Evolutionary conservation across 2,329 filamentous ascomycete genomes (phyloP).

Genomic region (Fusarium austroafricanum): DNA sequence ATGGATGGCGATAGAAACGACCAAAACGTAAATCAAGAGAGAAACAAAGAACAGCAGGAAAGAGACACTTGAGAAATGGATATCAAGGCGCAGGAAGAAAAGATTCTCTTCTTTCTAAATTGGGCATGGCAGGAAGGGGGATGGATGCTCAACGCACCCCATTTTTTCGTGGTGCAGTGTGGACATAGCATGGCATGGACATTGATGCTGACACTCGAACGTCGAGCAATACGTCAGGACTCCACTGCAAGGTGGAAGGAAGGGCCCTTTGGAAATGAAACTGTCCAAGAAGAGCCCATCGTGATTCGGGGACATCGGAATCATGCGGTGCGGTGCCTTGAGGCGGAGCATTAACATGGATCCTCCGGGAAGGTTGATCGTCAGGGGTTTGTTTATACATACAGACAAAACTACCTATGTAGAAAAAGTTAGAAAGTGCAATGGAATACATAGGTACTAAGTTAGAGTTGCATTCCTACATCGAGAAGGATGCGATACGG

Average conservation of each 20-base stretch:
- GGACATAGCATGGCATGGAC: slow-evolving; percentile 6
- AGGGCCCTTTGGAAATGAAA: slow-evolving; percentile 30
- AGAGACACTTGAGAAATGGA: background rate
- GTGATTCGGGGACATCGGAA: background rate
- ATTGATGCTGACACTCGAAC: slow-evolving; percentile 1
- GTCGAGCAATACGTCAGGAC: slow-evolving; percentile 29
- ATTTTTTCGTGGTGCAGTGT: slow-evolving; percentile 11
- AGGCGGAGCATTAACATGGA: slow-evolving; percentile 16
- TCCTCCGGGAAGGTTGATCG: slow-evolving; percentile 9
- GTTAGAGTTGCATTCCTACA: background rate
- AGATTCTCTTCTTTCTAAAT: slow-evolving; percentile 8
- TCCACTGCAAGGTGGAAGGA: slow-evolving; percentile 22
- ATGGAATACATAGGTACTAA: background rate
- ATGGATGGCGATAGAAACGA: slow-evolving; percentile 5
- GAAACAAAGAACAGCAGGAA: slow-evolving; percentile 4
- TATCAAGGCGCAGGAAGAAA: background rate
- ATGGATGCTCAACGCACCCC: slow-evolving; percentile 13
- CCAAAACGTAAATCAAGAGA: slow-evolving; percentile 15
- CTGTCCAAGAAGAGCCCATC: slow-evolving; percentile 22
- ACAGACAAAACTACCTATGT: background rate
- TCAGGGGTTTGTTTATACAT: background rate
- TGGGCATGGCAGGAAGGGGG: slow-evolving; percentile 14
- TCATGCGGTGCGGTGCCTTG: background rate
- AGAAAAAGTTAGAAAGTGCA: background rate
- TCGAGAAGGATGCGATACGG: background rate